These are phyloP conservation scores for Thelonectria blattea DNA, from an alignment of 2,329 filamentous ascomycete genomes.

Conservation along the genomic window DNA sequence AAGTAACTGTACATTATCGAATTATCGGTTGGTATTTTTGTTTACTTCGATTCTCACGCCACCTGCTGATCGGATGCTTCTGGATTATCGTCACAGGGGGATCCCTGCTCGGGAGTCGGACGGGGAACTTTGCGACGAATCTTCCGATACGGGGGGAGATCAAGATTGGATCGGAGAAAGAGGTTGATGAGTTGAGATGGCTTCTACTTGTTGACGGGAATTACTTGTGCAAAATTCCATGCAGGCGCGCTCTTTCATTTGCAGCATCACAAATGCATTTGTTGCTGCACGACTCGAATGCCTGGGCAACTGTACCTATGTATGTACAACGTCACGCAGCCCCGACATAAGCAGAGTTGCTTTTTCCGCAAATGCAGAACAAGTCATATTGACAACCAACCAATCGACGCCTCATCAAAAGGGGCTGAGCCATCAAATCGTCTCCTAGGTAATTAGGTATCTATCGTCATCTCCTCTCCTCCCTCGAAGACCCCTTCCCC, in stretches of 20 bases:
- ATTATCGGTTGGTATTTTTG: too few species aligned
- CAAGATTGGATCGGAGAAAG: slow-evolving; percentile 23
- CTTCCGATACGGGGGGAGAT: slow-evolving; percentile 6
- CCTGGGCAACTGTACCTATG: too few species aligned
- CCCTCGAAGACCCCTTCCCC: slow-evolving; percentile 7
- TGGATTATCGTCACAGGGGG: slow-evolving; percentile 8
- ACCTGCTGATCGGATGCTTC: slow-evolving; percentile 16
- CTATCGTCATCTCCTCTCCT: slow-evolving; percentile 6
- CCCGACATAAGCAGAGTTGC: neutral
- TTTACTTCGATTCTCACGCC: neutral
- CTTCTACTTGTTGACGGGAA: too few species aligned
- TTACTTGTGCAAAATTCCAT: too few species aligned
- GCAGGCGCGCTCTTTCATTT: too few species aligned
- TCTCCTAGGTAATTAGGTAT: too few species aligned
- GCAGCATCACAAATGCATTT: too few species aligned
- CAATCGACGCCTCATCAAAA: neutral
- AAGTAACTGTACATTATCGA: too few species aligned
- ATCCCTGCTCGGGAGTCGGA: slow-evolving; percentile 12
- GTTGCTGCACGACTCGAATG: neutral
- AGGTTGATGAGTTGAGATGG: too few species aligned
- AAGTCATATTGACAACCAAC: neutral
- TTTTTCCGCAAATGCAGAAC: neutral
- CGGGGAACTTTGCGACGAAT: neutral
- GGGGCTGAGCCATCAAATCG: neutral
- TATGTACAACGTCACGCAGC: too few species aligned